Evolutionary conservation across 2,329 filamentous ascomycete genomes (phyloP), one percentile per base, ranked within the genome.

Genomic region (Aspergillus sp.): DNA sequence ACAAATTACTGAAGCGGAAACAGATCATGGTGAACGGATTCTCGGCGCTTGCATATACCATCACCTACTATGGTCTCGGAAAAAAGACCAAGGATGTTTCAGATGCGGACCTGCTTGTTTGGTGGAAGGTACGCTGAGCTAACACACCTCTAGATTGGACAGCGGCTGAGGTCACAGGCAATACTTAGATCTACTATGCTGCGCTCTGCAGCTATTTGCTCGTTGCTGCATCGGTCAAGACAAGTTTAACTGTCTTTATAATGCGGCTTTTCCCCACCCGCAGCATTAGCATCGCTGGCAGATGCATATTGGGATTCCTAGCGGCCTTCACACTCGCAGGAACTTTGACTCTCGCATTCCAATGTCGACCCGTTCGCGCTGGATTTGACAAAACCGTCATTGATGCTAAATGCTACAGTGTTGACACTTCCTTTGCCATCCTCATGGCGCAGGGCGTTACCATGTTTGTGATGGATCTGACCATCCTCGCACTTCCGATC

Each of bases 401-500:
- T 5, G 43, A 57, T 19, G 21, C 32, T 4, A 57, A 54, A 30
- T 66, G 64, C 17, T 63, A 63, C 25, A 45, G 53, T 6, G 12
- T 32, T 2, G 30, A 63, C 17, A 58, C 57, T 2, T 32, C 63
- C 25, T 61, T 59, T 25, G 60, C 43, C 8, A 61, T 67, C 19
- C 32, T 56, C 12, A 60, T 67, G 52, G 59, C 56, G 8, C 62
- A 67, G 32, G 64, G 55, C 2, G 53, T 69, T n/a, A 39, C 65
- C 15, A 69, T 65, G 61, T 63, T 69, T 15, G n/a, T 62, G 10
- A 47, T 61, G 7, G 63, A 69, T 23, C 39, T 69, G 28, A 17
- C 62, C 6, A 68, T 69, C 32, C 30, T 69, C 7, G 36, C 49
- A 5, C 58, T 69, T 7, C 67, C 67, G 4, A 63, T 69, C 10